Conservation (phyloP, 2,329 filamentous ascomycete genomes). For the Metarhizium sp. region DNA sequence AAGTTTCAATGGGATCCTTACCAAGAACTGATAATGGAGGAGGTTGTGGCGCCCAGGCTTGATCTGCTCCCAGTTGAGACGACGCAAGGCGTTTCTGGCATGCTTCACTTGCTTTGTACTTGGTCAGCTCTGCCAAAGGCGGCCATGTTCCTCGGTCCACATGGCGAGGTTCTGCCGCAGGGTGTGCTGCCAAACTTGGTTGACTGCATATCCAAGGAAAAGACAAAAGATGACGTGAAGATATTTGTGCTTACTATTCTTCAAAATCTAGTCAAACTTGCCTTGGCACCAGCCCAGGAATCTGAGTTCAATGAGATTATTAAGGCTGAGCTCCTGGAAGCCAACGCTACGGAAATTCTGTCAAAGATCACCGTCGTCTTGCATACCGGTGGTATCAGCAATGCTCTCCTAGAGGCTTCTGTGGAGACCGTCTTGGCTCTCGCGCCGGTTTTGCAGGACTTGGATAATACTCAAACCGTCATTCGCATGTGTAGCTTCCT, state of each 20-base stretch:
- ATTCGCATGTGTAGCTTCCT: constrained; percentile 74
- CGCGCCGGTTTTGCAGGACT: constrained; percentile 57
- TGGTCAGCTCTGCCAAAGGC: constrained; percentile 65
- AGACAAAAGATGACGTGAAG: constrained; percentile 80
- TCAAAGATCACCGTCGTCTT: constrained; percentile 61
- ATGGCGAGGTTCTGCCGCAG: constrained; percentile 34
- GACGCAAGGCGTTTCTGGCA: constrained; percentile 77
- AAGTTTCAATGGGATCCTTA: constrained; percentile 65
- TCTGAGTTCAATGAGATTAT: constrained; percentile 49
- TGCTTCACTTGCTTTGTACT: constrained; percentile 69
- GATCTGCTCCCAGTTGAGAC: constrained; percentile 75
- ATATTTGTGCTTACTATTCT: constrained; percentile 71
- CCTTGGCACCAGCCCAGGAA: constrained; percentile 43
- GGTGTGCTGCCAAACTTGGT: constrained; percentile 63
- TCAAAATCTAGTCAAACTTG: constrained; percentile 54
- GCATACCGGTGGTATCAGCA: constrained; percentile 50
- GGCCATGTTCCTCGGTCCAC: constrained; percentile 53
- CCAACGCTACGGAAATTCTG: constrained; percentile 51
- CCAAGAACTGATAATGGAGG: constrained; percentile 58
- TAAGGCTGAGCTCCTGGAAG: constrained; percentile 44
- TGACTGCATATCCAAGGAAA: constrained; percentile 60
- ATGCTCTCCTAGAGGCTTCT: constrained; percentile 67
- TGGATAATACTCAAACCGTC: constrained; percentile 64
- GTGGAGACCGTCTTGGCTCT: constrained; percentile 73
- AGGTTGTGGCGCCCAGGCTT: constrained; percentile 69